Conservation (phyloP, 495 filamentous ascomycete genomes). For the Xylaria flabelliformis region DNA sequence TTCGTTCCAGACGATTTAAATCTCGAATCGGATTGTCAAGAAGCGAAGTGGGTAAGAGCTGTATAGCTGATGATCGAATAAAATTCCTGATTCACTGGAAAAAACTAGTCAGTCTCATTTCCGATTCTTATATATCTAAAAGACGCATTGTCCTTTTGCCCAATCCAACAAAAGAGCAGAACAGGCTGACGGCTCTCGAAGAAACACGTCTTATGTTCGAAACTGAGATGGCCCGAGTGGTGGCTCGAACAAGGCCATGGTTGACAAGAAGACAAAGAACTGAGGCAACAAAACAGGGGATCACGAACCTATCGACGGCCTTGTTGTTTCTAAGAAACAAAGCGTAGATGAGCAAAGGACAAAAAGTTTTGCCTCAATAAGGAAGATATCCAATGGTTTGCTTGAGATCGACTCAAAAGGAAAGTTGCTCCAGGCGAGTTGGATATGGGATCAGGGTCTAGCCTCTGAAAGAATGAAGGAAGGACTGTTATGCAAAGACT, state of each 20-base stretch:
- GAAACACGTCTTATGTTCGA: background rate
- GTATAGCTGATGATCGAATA: conserved; percentile 25
- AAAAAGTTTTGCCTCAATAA: conserved; percentile 18
- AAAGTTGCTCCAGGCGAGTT: conserved; percentile 50
- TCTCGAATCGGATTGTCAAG: conserved; percentile 30
- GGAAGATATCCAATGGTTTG: conserved; percentile 24
- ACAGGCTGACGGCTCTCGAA: background rate
- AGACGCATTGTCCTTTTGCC: background rate
- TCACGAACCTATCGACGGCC: conserved; percentile 36
- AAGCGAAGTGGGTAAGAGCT: conserved; percentile 33
- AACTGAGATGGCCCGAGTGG: background rate
- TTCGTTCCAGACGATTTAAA: conserved; percentile 46
- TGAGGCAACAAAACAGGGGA: conserved; percentile 7
- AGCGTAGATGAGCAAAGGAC: conserved; percentile 19
- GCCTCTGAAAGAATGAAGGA: conserved; percentile 46
- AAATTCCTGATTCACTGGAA: conserved; percentile 12
- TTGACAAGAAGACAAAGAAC: conserved; percentile 19
- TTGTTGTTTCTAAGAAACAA: conserved; percentile 36
- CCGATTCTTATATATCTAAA: background rate
- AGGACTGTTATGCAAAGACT: conserved; percentile 38
- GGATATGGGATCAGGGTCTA: conserved; percentile 41
- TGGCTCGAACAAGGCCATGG: conserved; percentile 32
- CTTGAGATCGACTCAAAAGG: conserved; percentile 42
- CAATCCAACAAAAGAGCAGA: conserved; percentile 1
- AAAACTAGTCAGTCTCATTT: background rate